A percentile compares a stretch with the other conserved stretches of the same genome.
Conservation (phyloP, 345 rosid species). For the Eucalyptus sideroxylon region DNA sequence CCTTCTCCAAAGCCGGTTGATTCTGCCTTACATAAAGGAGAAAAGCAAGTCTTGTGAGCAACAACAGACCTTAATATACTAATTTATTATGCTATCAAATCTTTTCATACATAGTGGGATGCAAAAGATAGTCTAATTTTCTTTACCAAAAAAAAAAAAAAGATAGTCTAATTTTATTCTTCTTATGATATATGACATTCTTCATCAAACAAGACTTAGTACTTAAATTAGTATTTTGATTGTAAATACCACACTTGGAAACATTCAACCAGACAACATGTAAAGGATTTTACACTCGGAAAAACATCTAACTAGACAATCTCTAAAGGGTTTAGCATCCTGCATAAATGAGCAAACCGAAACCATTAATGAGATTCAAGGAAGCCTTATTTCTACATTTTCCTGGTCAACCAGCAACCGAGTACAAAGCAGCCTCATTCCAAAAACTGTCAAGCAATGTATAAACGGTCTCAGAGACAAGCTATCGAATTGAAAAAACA, state of each 20-base stretch:
- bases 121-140: not conserved
- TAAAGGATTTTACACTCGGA: not conserved
- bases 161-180: not conserved
- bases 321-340: not conserved
- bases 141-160: not conserved
- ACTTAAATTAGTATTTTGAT: not conserved
- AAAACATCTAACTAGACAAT: not conserved
- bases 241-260: not conserved
- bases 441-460: not conserved
- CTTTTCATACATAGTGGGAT: not conserved
- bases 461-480: not conserved
- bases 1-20: constrained; percentile 98
- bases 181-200: not conserved
- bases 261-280: not conserved
- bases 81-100: not conserved
- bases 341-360: not conserved
- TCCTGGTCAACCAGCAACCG: not conserved
- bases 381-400: not conserved
- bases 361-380: not conserved
- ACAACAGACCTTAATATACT: not conserved
- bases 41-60: not conserved
- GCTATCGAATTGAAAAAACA: not conserved
- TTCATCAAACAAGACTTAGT: not conserved
- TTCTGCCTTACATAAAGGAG: constrained; percentile 33
- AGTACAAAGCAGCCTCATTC: not conserved